phyloP scores from a whole-genome alignment of 1,139 yeast species.

The Lodderomyces elongisporus region DNA sequence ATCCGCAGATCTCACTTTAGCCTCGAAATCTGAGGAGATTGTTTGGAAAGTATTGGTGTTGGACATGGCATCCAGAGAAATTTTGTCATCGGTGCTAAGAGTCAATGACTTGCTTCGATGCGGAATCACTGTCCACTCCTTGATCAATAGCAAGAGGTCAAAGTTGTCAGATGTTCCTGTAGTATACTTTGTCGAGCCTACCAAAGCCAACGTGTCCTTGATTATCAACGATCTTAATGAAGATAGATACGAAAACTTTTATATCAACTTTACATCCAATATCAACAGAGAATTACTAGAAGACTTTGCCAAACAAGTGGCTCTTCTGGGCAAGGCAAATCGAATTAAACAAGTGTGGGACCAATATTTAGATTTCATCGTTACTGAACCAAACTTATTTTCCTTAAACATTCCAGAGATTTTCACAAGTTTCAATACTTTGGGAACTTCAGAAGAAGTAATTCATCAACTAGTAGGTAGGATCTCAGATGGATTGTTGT shows the following conservation, averaged over 20 bases:
- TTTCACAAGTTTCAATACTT: conserved; percentile 66
- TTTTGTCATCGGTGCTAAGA: conserved; percentile 81
- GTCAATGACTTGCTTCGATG: conserved; percentile 85
- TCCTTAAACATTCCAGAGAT: conserved; percentile 66
- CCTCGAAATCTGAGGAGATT: conserved; percentile 55
- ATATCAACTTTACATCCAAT: conserved; percentile 81
- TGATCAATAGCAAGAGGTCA: conserved; percentile 64
- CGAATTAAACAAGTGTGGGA: conserved; percentile 85
- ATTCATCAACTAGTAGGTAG: conserved; percentile 65
- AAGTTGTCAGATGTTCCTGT: conserved; percentile 92
- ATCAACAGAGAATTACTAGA: conserved; percentile 76
- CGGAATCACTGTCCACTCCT: conserved; percentile 86
- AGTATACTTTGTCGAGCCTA: conserved; percentile 86
- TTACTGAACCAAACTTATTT: conserved; percentile 87
- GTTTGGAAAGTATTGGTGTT: conserved; percentile 92
- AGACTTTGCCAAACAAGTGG: conserved; percentile 80
- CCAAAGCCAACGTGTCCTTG: conserved; percentile 61
- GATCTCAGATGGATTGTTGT: conserved; percentile 76
- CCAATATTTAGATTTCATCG: conserved; percentile 86
- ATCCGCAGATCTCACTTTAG: conserved; percentile 46
- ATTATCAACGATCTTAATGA: conserved; percentile 68
- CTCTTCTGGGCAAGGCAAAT: conserved; percentile 61
- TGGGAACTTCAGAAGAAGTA: conserved; percentile 66
- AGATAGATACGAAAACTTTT: conserved; percentile 73
- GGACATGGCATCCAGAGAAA: conserved; percentile 75